These are phyloP conservation scores for Suillus spraguei DNA, from an alignment of 768 basidiomycete genomes.

Conservation along the genomic window DNA sequence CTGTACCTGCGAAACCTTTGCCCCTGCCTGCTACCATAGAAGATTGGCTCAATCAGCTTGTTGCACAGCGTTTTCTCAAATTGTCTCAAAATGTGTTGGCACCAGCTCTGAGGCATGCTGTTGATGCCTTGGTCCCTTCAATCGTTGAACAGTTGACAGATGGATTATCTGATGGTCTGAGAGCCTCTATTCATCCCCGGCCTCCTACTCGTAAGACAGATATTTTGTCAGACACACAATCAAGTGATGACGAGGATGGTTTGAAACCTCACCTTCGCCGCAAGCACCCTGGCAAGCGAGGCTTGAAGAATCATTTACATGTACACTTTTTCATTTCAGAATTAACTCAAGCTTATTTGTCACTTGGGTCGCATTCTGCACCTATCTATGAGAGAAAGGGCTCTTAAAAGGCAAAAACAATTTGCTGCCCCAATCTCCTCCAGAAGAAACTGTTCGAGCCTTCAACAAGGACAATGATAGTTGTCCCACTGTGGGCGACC, in stretches of 20 bases:
- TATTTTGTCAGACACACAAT: not conserved
- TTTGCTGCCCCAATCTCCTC: not conserved
- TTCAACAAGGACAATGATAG: not conserved
- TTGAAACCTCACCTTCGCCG: no score
- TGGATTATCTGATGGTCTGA: not conserved
- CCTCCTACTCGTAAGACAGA: not conserved
- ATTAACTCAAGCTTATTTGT: no score
- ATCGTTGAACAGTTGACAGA: not conserved
- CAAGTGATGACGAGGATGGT: no score
- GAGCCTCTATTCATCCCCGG: not conserved
- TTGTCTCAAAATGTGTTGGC: not conserved
- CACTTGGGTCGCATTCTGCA: constrained; percentile 1
- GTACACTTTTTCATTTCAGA: not conserved
- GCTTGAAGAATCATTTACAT: no score
- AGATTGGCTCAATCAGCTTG: no score
- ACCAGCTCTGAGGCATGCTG: not conserved
- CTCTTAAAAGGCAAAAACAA: not conserved
- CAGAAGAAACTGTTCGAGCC: not conserved
- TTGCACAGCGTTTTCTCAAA: not conserved
- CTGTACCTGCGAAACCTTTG: not conserved
- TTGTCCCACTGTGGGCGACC: not conserved
- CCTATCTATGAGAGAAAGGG: constrained; percentile 2
- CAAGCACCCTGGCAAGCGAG: no score
- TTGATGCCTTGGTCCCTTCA: not conserved
- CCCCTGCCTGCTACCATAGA: constrained; percentile 2